These are phyloP conservation scores for Phoenix roebelenii DNA, from an alignment of 176 grass and related monocot species.

Conservation along the genomic window DNA sequence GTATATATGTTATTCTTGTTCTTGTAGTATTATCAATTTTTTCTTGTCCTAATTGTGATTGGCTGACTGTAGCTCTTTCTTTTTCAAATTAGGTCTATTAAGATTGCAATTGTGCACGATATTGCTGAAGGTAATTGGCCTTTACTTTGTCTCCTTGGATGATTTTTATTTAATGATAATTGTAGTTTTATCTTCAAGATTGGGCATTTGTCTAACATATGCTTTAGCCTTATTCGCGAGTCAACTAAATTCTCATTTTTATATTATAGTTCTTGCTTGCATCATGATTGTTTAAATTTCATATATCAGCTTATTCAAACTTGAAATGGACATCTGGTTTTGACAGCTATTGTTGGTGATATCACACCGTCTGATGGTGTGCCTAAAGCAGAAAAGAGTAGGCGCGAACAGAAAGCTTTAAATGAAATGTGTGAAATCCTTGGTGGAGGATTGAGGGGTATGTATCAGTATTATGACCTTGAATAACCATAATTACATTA, in stretches of 20 bases:
- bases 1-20: too few species aligned
- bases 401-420: conserved; percentile 84
- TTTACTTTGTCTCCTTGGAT: neutral
- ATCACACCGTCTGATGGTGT: conserved; percentile 83
- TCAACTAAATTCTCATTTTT: too few species aligned
- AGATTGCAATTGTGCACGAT: conserved; percentile 96
- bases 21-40: too few species aligned
- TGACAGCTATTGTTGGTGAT: conserved; percentile 40
- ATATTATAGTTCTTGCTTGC: neutral
- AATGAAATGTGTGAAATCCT: conserved; percentile 85
- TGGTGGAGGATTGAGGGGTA: conserved; percentile 72
- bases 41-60: too few species aligned
- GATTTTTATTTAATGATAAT: neutral
- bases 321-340: neutral
- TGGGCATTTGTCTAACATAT: neutral
- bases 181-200: neutral
- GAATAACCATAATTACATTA: too few species aligned
- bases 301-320: neutral
- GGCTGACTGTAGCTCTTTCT: neutral
- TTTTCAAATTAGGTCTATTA: conserved; percentile 37
- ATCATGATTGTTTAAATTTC: conserved; percentile 3
- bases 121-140: conserved; percentile 67
- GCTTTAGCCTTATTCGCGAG: neutral
- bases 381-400: conserved; percentile 72
- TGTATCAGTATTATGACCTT: neutral